Evolutionary conservation across 495 filamentous ascomycete genomes (phyloP), one percentile per base, ranked within the genome.

Genomic region (Sphaerosporella brunnea): DNA sequence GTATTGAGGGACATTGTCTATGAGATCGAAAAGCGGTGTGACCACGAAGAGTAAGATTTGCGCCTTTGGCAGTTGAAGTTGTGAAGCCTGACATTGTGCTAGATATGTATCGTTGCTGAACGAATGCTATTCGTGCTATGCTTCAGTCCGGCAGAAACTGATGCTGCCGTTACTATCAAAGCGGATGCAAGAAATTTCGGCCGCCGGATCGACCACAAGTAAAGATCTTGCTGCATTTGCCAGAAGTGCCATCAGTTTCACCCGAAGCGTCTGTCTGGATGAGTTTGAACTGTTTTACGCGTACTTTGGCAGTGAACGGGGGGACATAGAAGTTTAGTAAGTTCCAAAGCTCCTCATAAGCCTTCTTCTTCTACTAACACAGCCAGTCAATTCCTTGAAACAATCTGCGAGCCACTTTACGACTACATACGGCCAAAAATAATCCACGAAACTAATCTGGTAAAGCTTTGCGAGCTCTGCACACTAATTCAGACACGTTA

Each of bases 221-320:
- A 58, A 59, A 42, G 77, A 83, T 51, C 60, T 84, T 13, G 74
- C 82, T 11, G 58, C 73, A 0, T 83, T 84, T 65, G 76, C 80
- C 4, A 66, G 80, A 24, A 76, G 69, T 40, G 77, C 75, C 48
- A 79, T 84, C 40, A 73, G 75, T 56, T 82, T 80, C 51, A 70
- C 79, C 40, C 74, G 77, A 20, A 76, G 77, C 2, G 67, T 83
- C 3, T 84, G 80, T 49, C 63, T 79, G 43, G 79, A 84, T 53
- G 80, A 84, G 58, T 79, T 77, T 55, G 79, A 82, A 38, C 65
- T 84, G 4, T 84, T 80, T 75, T 66, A 68, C 11, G 79, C 83
- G 57, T 84, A 78, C 75, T 83, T 84, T 53, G 73, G 78, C 47
- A 75, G 74, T 2, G 72, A 82, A 36, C 70, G 67, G 47, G 79